Conservation (phyloP, 139 green algal species). For the Diplosphaera chodatii region DNA sequence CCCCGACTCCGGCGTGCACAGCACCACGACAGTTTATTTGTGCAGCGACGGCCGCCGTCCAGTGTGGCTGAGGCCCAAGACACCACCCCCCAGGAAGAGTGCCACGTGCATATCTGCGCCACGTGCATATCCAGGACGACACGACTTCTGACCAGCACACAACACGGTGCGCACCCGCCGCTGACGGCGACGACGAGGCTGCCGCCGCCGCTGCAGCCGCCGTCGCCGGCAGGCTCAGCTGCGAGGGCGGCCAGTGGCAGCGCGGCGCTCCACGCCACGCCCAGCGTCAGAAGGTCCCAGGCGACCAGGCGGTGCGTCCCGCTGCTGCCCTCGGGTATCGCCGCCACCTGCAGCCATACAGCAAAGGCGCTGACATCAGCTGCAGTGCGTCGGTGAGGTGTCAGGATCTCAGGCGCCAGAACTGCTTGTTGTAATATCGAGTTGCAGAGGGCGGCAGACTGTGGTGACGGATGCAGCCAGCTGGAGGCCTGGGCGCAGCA, state of each 20-base stretch:
- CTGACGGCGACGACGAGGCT: neutral
- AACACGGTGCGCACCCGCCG: neutral
- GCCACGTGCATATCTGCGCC: too few species aligned
- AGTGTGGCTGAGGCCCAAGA: too few species aligned
- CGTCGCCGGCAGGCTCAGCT: conserved; percentile 15
- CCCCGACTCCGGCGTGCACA: too few species aligned
- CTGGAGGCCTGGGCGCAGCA: too few species aligned
- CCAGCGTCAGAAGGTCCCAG: conserved; percentile 32
- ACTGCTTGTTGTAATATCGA: neutral
- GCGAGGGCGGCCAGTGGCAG: conserved; percentile 19
- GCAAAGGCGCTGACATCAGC: too few species aligned
- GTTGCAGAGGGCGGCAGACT: too few species aligned
- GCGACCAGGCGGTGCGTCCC: neutral
- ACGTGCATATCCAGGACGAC: neutral
- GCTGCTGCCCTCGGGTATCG: neutral
- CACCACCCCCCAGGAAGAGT: too few species aligned
- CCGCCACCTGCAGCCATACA: neutral
- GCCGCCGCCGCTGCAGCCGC: too few species aligned
- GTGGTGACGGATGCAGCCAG: conserved; percentile 4
- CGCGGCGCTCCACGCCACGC: conserved; percentile 34
- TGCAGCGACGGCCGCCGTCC: too few species aligned
- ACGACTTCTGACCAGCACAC: neutral
- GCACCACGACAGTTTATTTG: too few species aligned
- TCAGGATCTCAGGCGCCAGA: neutral
- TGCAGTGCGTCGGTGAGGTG: too few species aligned